Conservation (phyloP, 106 monocot species). For the Dioscorea alata region DNA sequence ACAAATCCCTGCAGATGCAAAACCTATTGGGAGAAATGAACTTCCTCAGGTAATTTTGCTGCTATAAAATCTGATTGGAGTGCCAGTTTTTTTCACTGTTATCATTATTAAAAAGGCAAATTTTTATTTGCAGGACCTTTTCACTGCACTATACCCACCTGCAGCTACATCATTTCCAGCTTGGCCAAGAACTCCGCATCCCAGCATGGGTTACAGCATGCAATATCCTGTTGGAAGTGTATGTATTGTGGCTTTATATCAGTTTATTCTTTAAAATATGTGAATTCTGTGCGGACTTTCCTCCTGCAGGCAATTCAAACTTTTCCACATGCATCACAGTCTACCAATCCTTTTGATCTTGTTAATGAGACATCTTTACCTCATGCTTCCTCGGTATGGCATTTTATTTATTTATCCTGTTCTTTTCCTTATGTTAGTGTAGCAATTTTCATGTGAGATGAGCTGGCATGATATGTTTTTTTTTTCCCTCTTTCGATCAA, state of each 20-base stretch:
- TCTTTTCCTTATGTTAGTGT: background rate
- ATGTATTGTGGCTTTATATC: slow-evolving; percentile 1
- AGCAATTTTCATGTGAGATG: background rate
- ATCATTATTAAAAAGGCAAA: background rate
- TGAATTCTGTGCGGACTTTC: background rate
- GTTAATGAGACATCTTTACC: slow-evolving; percentile 30
- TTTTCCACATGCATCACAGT: slow-evolving; percentile 33
- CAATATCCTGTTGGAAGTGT: slow-evolving; percentile 63
- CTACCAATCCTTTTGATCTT: slow-evolving; percentile 81
- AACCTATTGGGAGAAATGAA: slow-evolving; percentile 38
- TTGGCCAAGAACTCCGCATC: slow-evolving; percentile 57
- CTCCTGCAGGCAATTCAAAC: slow-evolving; percentile 39
- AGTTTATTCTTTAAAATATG: background rate
- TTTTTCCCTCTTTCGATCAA: too few species aligned
- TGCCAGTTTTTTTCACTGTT: background rate
- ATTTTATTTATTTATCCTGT: background rate
- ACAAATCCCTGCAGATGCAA: slow-evolving; percentile 18
- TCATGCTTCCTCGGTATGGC: slow-evolving; percentile 48
- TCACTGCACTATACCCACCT: slow-evolving; percentile 47
- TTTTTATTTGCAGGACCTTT: slow-evolving; percentile 59
- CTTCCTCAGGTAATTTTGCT: slow-evolving; percentile 43
- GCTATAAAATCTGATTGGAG: background rate
- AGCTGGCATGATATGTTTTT: too few species aligned
- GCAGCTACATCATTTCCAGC: slow-evolving; percentile 18
- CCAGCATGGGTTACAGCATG: slow-evolving; percentile 64